These are phyloP conservation scores for Apiospora saccharicola DNA, from an alignment of 2,329 filamentous ascomycete species.

Conservation along the genomic window DNA sequence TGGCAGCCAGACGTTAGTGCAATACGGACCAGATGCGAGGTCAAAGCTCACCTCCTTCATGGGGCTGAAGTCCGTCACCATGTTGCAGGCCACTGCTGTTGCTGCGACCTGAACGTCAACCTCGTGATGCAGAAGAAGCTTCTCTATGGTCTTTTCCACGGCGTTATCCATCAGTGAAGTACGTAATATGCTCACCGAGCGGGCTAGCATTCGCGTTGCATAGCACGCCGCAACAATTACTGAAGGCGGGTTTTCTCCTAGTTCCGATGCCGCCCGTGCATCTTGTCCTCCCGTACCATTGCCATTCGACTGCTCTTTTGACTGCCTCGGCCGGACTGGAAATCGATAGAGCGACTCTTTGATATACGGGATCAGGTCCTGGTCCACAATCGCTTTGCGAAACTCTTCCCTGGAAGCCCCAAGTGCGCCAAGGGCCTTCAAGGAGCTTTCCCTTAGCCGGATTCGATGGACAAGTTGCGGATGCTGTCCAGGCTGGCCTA, in stretches of 20 bases:
- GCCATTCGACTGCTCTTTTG: conserved; percentile 50
- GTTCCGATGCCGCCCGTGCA: conserved; percentile 51
- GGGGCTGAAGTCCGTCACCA: conserved; percentile 88
- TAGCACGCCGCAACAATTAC: conserved; percentile 89
- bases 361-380: conserved; percentile 81
- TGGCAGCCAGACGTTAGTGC: background rate
- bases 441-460: conserved; percentile 75
- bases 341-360: conserved; percentile 77
- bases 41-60: conserved; percentile 77
- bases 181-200: conserved; percentile 83
- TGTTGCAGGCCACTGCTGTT: conserved; percentile 83
- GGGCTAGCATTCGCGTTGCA: conserved; percentile 79
- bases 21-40: background rate
- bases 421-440: conserved; percentile 84
- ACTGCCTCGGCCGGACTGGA: conserved; percentile 56
- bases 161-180: conserved; percentile 89
- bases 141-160: conserved; percentile 78
- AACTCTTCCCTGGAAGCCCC: conserved; percentile 84
- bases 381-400: conserved; percentile 81
- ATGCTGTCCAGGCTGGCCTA: conserved; percentile 69
- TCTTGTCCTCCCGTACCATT: conserved; percentile 41
- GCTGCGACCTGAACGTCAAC: conserved; percentile 86
- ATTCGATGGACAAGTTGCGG: conserved; percentile 72
- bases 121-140: conserved; percentile 76
- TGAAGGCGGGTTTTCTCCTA: conserved; percentile 75